These are phyloP conservation scores for Globisporangium spiculum DNA, from an alignment of 352 stramenopile genomes.

Conservation along the genomic window DNA sequence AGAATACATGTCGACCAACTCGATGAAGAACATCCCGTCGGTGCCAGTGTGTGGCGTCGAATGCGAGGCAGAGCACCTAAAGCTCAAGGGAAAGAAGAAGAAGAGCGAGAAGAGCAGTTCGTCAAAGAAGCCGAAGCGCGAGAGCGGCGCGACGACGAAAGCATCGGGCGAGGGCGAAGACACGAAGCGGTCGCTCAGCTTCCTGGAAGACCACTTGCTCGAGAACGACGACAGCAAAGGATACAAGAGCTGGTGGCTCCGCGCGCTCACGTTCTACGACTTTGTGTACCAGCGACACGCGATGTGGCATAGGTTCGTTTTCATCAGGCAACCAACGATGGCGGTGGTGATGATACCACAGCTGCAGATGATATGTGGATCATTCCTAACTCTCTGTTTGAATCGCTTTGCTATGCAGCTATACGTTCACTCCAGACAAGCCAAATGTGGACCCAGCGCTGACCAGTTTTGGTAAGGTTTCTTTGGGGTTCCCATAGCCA, in stretches of 20 bases:
- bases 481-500: background rate
- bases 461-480: slow-evolving; percentile 71
- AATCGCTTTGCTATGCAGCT: slow-evolving; percentile 24
- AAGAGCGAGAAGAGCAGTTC: slow-evolving; percentile 26
- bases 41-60: slow-evolving; percentile 67
- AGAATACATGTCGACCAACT: slow-evolving; percentile 62
- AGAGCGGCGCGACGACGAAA: background rate
- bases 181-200: slow-evolving; percentile 51
- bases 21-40: slow-evolving; percentile 43
- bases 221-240: slow-evolving; percentile 63
- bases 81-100: slow-evolving; percentile 21
- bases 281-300: slow-evolving; percentile 84
- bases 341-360: background rate
- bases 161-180: background rate
- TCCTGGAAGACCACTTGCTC: slow-evolving; percentile 72
- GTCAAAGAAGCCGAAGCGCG: slow-evolving; percentile 4
- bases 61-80: slow-evolving; percentile 53
- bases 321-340: background rate
- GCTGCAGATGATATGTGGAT: background rate
- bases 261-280: slow-evolving; percentile 79
- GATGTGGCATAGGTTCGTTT: slow-evolving; percentile 69
- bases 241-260: slow-evolving; percentile 88
- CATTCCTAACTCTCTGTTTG: background rate
- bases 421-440: slow-evolving; percentile 66
- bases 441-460: slow-evolving; percentile 68